Base-by-base conservation (phyloP, 140 eudicot species). In the Senecio squalidus region DNA sequence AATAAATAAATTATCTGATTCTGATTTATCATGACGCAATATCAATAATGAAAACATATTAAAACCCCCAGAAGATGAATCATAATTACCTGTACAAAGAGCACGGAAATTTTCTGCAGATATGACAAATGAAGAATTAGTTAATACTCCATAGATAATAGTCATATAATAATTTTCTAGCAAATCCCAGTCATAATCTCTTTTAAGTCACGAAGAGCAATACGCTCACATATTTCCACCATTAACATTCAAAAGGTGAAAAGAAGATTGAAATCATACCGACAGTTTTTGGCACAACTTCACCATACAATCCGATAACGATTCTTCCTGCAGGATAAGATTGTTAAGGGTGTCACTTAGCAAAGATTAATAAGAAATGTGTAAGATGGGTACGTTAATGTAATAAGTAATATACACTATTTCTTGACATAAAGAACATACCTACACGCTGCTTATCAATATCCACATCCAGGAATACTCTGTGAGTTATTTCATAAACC, bases 381-480 rank as follows among this genome's bases (percentile, higher is more conserved):
- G n/a, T n/a, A n/a, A n/a, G n/a, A n/a, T n/a, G n/a, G n/a, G n/a
- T n/a, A n/a, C n/a, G n/a, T n/a, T n/a, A n/a, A n/a, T n/a, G n/a
- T n/a, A n/a, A n/a, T n/a, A n/a, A n/a, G 34, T 49, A 67, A 45
- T 34, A 23, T 27, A 36, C 58, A 38, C 26, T 25, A 26, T n/a
- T 24, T 17, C n/a, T 46, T 31, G 40, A 23, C 60, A 58, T 21
- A 36, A 63, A 45, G 41, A 15, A 44, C 52, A 67, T 80, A 90
- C 97, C 97, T 80, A 78, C 54, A 15, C 80, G 94, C 58, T 90
- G 97, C 72, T 85, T 85, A 69, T 90, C 95, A 53, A 90, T 81
- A 77, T 90, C 95, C 64, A 85, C 95, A 71, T 90, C 97, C 73
- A 90, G 70, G 72, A 69, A 90, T 43, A 90, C 95, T 55, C 94